Conservation (phyloP, 768 basidiomycete species). For the Boletus subparvulus region DNA sequence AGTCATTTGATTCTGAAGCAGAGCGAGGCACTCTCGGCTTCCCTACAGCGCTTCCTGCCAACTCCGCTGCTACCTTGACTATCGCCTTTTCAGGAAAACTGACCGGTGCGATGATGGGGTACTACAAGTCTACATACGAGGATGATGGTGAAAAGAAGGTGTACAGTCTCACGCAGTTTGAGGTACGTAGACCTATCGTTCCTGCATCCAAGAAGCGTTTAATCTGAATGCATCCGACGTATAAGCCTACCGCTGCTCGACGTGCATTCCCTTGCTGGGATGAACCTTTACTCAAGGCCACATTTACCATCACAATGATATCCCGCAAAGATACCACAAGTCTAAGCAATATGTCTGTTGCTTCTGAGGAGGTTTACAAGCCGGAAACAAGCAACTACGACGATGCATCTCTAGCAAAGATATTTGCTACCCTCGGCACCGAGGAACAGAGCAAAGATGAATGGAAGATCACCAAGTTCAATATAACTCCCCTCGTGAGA, state of each 20-base stretch:
- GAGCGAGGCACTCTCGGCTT: slow-evolving; percentile 70
- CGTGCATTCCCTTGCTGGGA: slow-evolving; percentile 90
- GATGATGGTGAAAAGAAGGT: slow-evolving; percentile 60
- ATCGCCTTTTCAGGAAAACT: slow-evolving; percentile 71
- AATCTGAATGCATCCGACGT: neutral
- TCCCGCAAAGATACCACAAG: slow-evolving; percentile 74
- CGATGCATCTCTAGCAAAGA: slow-evolving; percentile 37
- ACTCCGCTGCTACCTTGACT: slow-evolving; percentile 67
- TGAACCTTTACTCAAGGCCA: slow-evolving; percentile 88
- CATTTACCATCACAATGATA: slow-evolving; percentile 72
- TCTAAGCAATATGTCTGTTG: slow-evolving; percentile 84
- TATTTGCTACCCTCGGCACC: slow-evolving; percentile 42
- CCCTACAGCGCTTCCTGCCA: slow-evolving; percentile 55
- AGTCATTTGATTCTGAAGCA: slow-evolving; percentile 54
- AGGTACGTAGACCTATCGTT: slow-evolving; percentile 40
- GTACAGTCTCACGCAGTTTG: slow-evolving; percentile 89
- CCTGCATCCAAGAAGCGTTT: neutral
- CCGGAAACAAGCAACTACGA: slow-evolving; percentile 31
- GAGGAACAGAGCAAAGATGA: slow-evolving; percentile 36
- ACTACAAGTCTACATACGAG: slow-evolving; percentile 71
- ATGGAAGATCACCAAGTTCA: slow-evolving; percentile 85
- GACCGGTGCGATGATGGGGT: slow-evolving; percentile 74
- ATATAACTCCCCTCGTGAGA: slow-evolving; percentile 68
- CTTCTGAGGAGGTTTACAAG: slow-evolving; percentile 54
- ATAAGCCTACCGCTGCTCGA: slow-evolving; percentile 80